These are phyloP conservation scores for Brassica carinata DNA, from an alignment of 345 rosid species.

Conservation along the genomic window DNA sequence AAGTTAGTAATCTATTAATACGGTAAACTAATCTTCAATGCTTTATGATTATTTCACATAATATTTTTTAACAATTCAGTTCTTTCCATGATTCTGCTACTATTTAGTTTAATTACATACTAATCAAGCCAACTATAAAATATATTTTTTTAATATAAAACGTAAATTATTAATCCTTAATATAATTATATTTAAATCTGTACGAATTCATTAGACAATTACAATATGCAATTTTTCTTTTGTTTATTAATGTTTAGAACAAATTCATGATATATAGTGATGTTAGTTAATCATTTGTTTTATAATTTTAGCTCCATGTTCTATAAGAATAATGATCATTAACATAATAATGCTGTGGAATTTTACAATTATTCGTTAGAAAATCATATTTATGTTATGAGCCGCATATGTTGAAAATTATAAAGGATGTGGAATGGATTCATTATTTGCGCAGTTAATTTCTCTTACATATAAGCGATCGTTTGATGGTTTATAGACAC, in stretches of 20 bases:
- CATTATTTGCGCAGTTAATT: too few relatives aligned
- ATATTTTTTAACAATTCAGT: neutral
- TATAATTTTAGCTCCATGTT: neutral
- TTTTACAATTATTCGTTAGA: conserved; percentile 10
- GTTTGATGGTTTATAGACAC: too few relatives aligned
- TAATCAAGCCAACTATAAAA: neutral
- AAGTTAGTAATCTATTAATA: neutral
- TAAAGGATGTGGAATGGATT: too few relatives aligned
- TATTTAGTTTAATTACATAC: neutral
- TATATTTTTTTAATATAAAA: neutral
- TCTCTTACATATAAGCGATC: too few relatives aligned
- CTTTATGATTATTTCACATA: neutral
- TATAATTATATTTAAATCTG: neutral
- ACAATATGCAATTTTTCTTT: neutral
- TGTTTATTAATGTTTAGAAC: neutral
- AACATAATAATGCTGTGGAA: neutral
- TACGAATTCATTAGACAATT: neutral
- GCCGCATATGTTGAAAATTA: too few relatives aligned
- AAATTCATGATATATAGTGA: neutral
- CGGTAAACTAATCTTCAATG: neutral
- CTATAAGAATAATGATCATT: neutral
- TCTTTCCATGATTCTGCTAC: neutral
- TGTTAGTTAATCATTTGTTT: neutral
- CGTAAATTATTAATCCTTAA: neutral
- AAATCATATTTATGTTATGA: conserved; percentile 21